Evolutionary conservation across 1,139 yeast species (phyloP), one percentile per base, ranked within the genome.

Genomic region (Sugiyamaella paludigena): DNA sequence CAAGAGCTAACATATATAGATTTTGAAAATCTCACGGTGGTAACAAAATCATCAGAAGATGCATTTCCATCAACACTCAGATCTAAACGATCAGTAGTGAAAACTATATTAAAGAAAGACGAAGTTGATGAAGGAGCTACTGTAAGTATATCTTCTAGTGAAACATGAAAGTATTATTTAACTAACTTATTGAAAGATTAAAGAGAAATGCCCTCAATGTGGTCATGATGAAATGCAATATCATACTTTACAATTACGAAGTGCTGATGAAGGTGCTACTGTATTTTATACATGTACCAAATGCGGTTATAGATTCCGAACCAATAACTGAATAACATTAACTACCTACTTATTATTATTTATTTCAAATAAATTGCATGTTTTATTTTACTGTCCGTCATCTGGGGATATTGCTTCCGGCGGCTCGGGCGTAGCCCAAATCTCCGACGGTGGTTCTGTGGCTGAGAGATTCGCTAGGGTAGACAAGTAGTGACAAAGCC

Each of bases 181-280:
- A 19, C 26, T 32, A 39, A 32, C 40, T 24, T 33, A n/a, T n/a
- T n/a, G 3, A 32, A 38, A 61, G 64, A 92, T 92, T 67, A 86
- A 89, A 68, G 99, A 92, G 68, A 89, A 86, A 65, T 92, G 99
- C 76, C 98, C 98, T 19, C 83, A 89, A 70, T 92, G 98, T 80
- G 97, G 96, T 45, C 80, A 91, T 69, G 97, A 92, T 63, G 97
- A 92, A 70, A 94, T 94, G 98, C 92, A 84, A 66, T 92, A 92
- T 69, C 97, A 92, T 66, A 92, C 98, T 8, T 75, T 92, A 61
- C 99, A 92, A 71, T 78, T 92, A 60, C 81, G 99, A 73, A 87
- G 96, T 47, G 99, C 98, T 2, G 99, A 92, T 77, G 99, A 92
- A 77, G 99, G 98, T 76, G 75, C 72, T 39, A 68, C 74, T 30